phyloP scores from a whole-genome alignment of 129 eudicot species.

The Helianthus tuberosus region DNA sequence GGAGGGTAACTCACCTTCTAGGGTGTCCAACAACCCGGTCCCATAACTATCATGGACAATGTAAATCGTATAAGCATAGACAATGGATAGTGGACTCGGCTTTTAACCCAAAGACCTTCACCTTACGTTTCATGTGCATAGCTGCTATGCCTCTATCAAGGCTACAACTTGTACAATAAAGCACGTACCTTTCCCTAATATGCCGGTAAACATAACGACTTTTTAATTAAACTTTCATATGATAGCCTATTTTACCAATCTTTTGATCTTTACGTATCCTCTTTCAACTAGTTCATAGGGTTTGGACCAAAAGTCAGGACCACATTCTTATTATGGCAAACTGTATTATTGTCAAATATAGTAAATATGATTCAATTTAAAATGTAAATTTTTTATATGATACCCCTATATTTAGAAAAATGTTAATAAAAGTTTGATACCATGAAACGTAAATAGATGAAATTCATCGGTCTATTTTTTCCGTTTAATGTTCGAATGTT shows the following conservation, averaged over 20 bases:
- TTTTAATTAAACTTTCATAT: background rate
- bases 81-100: background rate
- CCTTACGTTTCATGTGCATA: background rate
- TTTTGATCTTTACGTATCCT: background rate
- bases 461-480: background rate
- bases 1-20: constrained; percentile 7
- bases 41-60: background rate
- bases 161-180: background rate
- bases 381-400: no score
- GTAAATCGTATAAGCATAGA: background rate
- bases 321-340: background rate
- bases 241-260: background rate
- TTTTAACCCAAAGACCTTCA: background rate
- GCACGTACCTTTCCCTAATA: background rate
- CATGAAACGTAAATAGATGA: background rate
- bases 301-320: background rate
- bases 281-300: constrained; percentile 5
- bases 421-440: background rate
- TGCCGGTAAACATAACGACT: background rate
- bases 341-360: background rate
- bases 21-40: constrained; percentile 4
- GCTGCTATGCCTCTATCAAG: background rate
- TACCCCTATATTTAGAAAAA: no score
- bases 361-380: background rate
- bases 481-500: background rate